Evolutionary conservation across 2,329 filamentous ascomycete genomes (phyloP).

Genomic region (Colletotrichum gigasporum): DNA sequence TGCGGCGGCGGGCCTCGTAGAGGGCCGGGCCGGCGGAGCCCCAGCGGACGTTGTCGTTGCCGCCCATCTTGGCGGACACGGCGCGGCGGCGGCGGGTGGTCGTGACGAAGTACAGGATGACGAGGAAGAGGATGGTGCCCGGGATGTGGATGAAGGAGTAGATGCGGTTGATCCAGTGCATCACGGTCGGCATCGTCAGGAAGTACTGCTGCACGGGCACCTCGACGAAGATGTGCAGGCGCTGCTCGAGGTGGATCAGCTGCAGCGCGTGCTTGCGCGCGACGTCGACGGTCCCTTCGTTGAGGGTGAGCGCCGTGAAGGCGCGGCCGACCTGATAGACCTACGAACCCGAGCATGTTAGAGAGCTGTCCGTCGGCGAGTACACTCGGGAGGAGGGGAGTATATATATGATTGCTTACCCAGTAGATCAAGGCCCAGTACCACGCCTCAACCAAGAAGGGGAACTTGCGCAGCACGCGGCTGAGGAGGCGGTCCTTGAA

Average conservation of each 20-base stretch:
- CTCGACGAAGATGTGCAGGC: slow-evolving; percentile 72
- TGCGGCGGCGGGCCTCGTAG: slow-evolving; percentile 66
- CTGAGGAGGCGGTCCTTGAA: slow-evolving; percentile 70
- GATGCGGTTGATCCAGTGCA: slow-evolving; percentile 76
- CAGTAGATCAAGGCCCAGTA: slow-evolving; percentile 83
- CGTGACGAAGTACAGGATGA: slow-evolving; percentile 75
- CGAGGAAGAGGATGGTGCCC: slow-evolving; percentile 74
- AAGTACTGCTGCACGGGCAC: slow-evolving; percentile 66
- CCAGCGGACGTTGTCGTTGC: slow-evolving; percentile 38
- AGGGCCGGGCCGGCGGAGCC: slow-evolving; percentile 51
- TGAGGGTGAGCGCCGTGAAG: slow-evolving; percentile 74
- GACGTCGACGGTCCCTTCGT: slow-evolving; percentile 73
- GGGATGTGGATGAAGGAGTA: slow-evolving; percentile 85
- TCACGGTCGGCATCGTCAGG: slow-evolving; percentile 58
- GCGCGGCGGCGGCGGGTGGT: slow-evolving; percentile 64
- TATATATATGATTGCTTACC: slow-evolving; percentile 61
- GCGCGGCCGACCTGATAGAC: slow-evolving; percentile 80
- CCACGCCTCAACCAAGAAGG: slow-evolving; percentile 79
- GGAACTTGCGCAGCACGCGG: slow-evolving; percentile 71
- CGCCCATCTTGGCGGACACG: slow-evolving; percentile 37
- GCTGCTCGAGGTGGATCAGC: slow-evolving; percentile 72
- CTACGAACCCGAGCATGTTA: slow-evolving; percentile 47
- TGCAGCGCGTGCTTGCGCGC: slow-evolving; percentile 75
- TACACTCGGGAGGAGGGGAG: no score
- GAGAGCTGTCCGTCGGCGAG: no score